Evolutionary conservation across 1,284 basidiomycete species (phyloP), one percentile per base, ranked within the genome.

Genomic region (Coniferiporia sulphurascens): DNA sequence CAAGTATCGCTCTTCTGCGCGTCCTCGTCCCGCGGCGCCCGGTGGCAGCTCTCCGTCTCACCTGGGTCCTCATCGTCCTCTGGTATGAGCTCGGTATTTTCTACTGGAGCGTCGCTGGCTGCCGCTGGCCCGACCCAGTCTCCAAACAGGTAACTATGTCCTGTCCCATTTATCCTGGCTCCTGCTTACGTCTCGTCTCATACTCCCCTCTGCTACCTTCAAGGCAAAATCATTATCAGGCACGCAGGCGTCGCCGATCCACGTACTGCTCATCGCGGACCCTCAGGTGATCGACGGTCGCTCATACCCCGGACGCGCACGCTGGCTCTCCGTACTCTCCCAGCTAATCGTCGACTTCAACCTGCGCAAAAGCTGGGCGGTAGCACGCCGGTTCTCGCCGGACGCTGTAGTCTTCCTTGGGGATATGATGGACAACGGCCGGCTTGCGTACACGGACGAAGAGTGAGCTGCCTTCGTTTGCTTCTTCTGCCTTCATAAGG

Each of bases 351-450:
- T 84, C 63, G 85, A 92, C 66, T 71, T 86, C 52, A 87, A 87
- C 65, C 75, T 93, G 67, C 82, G 83, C 58, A 89, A 89, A 71
- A 85, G 78, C 65, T 95, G 92, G 92, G 79, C 82, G 19, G 82
- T 85, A 0, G 78, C 71, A 46, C 69, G 75, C 12, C 70, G 77
- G 22, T 75, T 89, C 32, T 78, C 75, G 21, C 89, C 92, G 0
- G 78, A 94, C 67, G 79, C 77, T 12, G 83, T 94, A 7, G 77
- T 95, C 8, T 90, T 95, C 63, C 75, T 94, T 19, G 93, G 93
- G 22, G 87, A 91, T 71, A 84, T 91, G 84, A 78, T 89, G 56
- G 82, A 85, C 53, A 83, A 81, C 55, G 92, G 91, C 4, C 81
- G 86, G 62, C 75, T 78, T 17, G 75, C 80, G 10, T 80, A 79